Conservation (phyloP, 352 stramenopile genomes). For the Lagenidium sp. region DNA sequence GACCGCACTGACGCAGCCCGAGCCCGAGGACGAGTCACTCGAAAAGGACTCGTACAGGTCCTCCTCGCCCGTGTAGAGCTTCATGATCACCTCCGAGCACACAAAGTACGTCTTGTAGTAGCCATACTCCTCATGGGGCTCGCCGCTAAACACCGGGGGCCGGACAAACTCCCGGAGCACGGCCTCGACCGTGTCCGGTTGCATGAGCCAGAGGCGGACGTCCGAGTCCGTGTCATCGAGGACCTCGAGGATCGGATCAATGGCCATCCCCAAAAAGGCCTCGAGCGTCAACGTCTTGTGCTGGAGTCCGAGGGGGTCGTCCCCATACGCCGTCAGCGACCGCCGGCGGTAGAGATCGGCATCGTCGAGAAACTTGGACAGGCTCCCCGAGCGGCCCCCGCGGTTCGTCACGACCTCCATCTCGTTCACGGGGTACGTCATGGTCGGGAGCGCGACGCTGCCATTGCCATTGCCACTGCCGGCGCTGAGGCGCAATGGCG, state of each 20-base stretch:
- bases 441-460: conserved; percentile 19
- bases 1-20: conserved; percentile 43
- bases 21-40: conserved; percentile 71
- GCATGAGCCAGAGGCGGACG: conserved; percentile 77
- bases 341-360: conserved; percentile 59
- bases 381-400: conserved; percentile 45
- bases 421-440: conserved; percentile 75
- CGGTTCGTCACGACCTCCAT: conserved; percentile 81
- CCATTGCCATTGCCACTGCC: conserved; percentile 3
- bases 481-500: conserved; percentile 1
- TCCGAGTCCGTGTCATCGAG: conserved; percentile 81
- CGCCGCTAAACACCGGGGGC: conserved; percentile 52
- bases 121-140: conserved; percentile 82
- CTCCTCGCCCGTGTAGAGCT: conserved; percentile 82
- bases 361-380: conserved; percentile 80
- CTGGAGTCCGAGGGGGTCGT: conserved; percentile 50
- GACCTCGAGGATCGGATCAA: conserved; percentile 81
- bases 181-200: conserved; percentile 64
- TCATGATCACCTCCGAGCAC: conserved; percentile 88
- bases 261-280: conserved; percentile 71
- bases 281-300: conserved; percentile 64
- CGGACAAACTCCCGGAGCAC: conserved; percentile 79
- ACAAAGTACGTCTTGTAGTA: conserved; percentile 87
- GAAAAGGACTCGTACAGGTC: conserved; percentile 86
- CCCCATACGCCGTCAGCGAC: conserved; percentile 63